phyloP scores from a whole-genome alignment of 1,139 yeast genomes.

The Geotrichum reessii region DNA sequence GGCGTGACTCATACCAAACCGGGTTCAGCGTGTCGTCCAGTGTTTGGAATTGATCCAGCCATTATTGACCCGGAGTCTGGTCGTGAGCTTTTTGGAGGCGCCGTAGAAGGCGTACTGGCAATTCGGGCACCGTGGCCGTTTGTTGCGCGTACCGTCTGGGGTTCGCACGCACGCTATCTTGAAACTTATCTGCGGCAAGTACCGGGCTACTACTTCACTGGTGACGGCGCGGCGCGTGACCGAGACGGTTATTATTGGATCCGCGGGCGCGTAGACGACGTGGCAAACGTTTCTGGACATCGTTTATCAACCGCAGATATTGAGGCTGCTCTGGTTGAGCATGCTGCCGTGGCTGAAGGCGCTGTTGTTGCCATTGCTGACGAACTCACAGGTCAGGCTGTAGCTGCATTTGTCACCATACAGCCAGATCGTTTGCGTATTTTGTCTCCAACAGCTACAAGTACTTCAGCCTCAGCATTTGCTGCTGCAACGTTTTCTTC shows the following conservation, averaged over 20 bases:
- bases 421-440: constrained; percentile 38
- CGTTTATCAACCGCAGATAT: constrained; percentile 89
- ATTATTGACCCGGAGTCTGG: constrained; percentile 84
- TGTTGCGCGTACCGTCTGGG: constrained; percentile 87
- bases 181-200: constrained; percentile 87
- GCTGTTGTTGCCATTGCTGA: constrained; percentile 87
- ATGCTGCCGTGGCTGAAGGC: constrained; percentile 69
- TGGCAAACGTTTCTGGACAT: constrained; percentile 88
- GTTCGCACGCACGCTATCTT: constrained; percentile 72
- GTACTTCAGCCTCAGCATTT: background rate
- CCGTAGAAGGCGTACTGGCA: constrained; percentile 86
- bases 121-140: constrained; percentile 85
- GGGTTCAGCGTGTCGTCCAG: constrained; percentile 86
- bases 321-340: constrained; percentile 76
- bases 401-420: constrained; percentile 76
- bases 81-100: constrained; percentile 68
- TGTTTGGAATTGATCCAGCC: constrained; percentile 78
- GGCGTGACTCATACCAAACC: constrained; percentile 87
- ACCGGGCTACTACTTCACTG: constrained; percentile 89
- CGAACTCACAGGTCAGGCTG: constrained; percentile 89
- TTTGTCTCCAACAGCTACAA: background rate
- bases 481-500: background rate
- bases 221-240: constrained; percentile 94
- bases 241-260: constrained; percentile 93
- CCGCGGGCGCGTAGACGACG: constrained; percentile 92